Conservation (phyloP, 2,329 filamentous ascomycete species). For the Coleophoma eucalyptorum region DNA sequence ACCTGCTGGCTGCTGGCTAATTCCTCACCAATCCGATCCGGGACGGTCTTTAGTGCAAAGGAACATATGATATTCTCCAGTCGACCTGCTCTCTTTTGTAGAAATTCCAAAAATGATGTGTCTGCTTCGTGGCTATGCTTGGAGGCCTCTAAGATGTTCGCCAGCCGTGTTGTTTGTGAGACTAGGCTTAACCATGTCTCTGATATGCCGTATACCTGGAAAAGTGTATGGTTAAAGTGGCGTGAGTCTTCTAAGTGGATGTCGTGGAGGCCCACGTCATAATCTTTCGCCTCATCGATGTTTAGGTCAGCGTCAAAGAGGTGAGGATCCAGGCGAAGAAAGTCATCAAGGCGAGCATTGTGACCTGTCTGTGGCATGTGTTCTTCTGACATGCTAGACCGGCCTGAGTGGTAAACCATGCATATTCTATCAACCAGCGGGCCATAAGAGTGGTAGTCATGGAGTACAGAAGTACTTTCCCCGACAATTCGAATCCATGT, state of each 20-base stretch:
- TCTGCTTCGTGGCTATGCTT: constrained; percentile 1
- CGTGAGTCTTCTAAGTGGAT: constrained; percentile 4
- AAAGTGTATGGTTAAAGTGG: constrained; percentile 30
- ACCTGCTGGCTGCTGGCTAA: constrained; percentile 7
- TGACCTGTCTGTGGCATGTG: constrained; percentile 16
- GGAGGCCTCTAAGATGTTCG: constrained; percentile 29
- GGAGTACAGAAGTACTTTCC: constrained; percentile 29
- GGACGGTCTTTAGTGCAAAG: constrained; percentile 11
- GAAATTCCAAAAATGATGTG: background rate
- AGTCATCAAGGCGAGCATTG: constrained; percentile 29
- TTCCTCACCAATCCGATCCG: background rate
- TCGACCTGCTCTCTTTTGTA: constrained; percentile 4
- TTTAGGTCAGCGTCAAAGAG: constrained; percentile 32
- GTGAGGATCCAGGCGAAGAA: constrained; percentile 30
- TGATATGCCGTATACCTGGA: constrained; percentile 36
- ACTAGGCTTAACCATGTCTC: constrained; percentile 39
- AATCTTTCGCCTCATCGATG: constrained; percentile 32
- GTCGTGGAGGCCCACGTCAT: constrained; percentile 8
- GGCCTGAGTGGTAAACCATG: constrained; percentile 10
- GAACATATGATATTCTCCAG: constrained; percentile 28
- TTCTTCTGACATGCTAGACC: background rate
- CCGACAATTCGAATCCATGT: constrained; percentile 33
- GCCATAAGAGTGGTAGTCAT: constrained; percentile 8
- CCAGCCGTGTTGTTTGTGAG: constrained; percentile 38
- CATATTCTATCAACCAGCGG: constrained; percentile 15